Conservation (phyloP, 805 yeast genomes). For the Cyberlindnera suaveolens region DNA sequence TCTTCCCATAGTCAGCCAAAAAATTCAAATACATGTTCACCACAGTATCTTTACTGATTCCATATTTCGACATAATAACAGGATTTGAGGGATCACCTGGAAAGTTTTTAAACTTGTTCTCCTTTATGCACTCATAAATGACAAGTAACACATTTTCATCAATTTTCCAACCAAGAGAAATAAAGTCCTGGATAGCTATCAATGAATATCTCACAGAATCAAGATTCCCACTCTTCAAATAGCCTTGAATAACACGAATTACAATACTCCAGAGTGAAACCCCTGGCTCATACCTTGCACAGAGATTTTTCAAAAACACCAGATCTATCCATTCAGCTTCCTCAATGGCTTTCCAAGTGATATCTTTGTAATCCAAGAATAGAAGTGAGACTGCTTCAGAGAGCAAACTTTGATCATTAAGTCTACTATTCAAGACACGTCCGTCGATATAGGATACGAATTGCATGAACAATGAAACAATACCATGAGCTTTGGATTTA, state of each 20-base stretch:
- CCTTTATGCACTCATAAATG: conserved; percentile 18
- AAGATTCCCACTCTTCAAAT: not conserved
- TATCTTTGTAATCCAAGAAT: conserved; percentile 4
- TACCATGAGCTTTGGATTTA: conserved; percentile 6
- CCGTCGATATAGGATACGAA: conserved; percentile 11
- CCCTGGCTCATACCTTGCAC: conserved; percentile 3
- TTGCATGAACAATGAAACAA: conserved; percentile 12
- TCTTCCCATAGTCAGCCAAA: conserved; percentile 5
- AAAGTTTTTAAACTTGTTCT: conserved; percentile 16
- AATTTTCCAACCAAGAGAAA: conserved; percentile 9
- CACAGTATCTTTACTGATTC: conserved; percentile 9
- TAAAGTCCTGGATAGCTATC: not conserved
- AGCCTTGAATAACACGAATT: not conserved
- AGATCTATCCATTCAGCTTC: conserved; percentile 8
- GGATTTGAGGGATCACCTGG: conserved; percentile 9
- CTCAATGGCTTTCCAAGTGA: conserved; percentile 12
- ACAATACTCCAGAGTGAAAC: conserved; percentile 9
- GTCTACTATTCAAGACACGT: conserved; percentile 4
- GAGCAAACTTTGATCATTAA: conserved; percentile 8
- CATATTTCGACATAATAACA: conserved; percentile 3
- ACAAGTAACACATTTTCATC: conserved; percentile 9
- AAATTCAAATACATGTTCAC: conserved; percentile 16
- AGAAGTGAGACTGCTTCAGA: conserved; percentile 16
- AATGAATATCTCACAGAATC: not conserved
- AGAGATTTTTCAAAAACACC: conserved; percentile 10